Conservation (phyloP, 1,284 basidiomycete genomes). For the Pseudozyma hubeiensis region DNA sequence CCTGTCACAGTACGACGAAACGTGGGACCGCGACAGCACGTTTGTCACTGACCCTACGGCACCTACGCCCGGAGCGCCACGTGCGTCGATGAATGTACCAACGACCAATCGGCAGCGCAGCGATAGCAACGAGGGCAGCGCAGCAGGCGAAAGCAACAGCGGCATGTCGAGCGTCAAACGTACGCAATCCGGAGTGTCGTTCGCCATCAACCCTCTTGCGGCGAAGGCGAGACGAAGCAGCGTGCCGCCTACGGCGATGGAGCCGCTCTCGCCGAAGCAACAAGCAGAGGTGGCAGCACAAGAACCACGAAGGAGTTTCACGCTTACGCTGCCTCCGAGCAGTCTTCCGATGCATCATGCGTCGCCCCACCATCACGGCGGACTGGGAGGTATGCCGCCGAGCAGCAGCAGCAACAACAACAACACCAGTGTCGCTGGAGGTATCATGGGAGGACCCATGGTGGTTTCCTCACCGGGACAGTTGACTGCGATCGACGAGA, state of each 20-base stretch:
- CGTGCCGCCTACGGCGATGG: slow-evolving; percentile 18
- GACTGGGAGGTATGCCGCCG: neutral
- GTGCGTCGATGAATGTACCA: slow-evolving; percentile 9
- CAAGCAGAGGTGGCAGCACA: slow-evolving; percentile 8
- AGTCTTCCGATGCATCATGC: slow-evolving; percentile 25
- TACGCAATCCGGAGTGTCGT: slow-evolving; percentile 34
- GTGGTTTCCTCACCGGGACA: slow-evolving; percentile 26
- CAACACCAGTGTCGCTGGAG: neutral
- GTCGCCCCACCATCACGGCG: neutral
- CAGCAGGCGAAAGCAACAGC: neutral
- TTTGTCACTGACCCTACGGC: slow-evolving; percentile 17
- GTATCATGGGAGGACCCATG: slow-evolving; percentile 13
- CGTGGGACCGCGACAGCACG: slow-evolving; percentile 39
- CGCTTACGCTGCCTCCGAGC: slow-evolving; percentile 32
- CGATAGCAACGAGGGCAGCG: slow-evolving; percentile 13
- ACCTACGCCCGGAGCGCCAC: slow-evolving; percentile 9
- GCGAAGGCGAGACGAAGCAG: slow-evolving; percentile 20
- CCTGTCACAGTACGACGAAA: slow-evolving; percentile 32
- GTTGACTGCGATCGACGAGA: slow-evolving; percentile 46
- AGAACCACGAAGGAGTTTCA: slow-evolving; percentile 33
- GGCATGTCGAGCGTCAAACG: slow-evolving; percentile 20
- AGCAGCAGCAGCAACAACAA: neutral
- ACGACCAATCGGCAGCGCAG: slow-evolving; percentile 11
- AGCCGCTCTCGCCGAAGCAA: slow-evolving; percentile 19
- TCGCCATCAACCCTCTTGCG: slow-evolving; percentile 20